phyloP scores from a whole-genome alignment of 805 yeast species.

The Zygosaccharomyces rouxii region DNA sequence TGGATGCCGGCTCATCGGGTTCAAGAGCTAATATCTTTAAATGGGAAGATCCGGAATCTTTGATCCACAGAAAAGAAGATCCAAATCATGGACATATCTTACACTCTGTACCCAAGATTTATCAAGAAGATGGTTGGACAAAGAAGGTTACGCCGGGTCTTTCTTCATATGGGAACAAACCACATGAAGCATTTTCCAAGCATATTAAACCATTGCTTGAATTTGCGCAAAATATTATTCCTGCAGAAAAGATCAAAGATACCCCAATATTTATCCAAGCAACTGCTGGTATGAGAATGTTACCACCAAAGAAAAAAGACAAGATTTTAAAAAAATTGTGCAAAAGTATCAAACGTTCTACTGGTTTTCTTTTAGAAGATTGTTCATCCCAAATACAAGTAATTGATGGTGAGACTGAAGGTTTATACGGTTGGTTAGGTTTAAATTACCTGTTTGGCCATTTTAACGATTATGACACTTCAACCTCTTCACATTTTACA shows the following conservation, averaged over 20 bases:
- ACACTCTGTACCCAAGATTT: slow-evolving; percentile 63
- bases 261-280: slow-evolving; percentile 92
- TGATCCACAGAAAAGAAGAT: slow-evolving; percentile 18
- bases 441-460: slow-evolving; percentile 76
- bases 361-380: slow-evolving; percentile 48
- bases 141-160: slow-evolving; percentile 78
- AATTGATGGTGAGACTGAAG: slow-evolving; percentile 93
- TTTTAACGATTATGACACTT: slow-evolving; percentile 45
- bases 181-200: slow-evolving; percentile 57
- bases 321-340: slow-evolving; percentile 61
- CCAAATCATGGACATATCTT: slow-evolving; percentile 29
- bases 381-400: slow-evolving; percentile 74
- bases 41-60: slow-evolving; percentile 57
- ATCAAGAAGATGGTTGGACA: slow-evolving; percentile 65
- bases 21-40: slow-evolving; percentile 79
- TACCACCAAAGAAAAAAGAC: slow-evolving; percentile 51
- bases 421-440: slow-evolving; percentile 93
- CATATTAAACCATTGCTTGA: slow-evolving; percentile 65
- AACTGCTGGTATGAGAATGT: slow-evolving; percentile 93
- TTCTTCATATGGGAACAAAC: slow-evolving; percentile 56
- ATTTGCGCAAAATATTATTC: slow-evolving; percentile 69
- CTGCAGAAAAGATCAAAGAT: slow-evolving; percentile 49
- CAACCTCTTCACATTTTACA: slow-evolving; percentile 44
- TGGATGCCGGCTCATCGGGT: slow-evolving; percentile 96
- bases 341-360: slow-evolving; percentile 44